These are phyloP conservation scores for Aquilaria sinensis DNA, from an alignment of 345 rosid genomes.

Conservation along the genomic window DNA sequence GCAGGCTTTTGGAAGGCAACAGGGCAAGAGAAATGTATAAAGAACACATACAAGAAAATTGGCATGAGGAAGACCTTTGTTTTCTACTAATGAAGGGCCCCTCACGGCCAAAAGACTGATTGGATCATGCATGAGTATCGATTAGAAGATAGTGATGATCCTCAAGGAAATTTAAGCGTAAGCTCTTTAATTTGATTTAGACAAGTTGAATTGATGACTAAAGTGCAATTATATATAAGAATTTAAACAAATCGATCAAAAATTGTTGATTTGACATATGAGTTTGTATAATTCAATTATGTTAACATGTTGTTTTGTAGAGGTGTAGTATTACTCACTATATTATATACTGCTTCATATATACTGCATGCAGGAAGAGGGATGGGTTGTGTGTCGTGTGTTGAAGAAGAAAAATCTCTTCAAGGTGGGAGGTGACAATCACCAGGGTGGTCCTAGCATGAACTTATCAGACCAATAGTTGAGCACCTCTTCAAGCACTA, in stretches of 20 bases:
- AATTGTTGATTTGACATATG: too few species aligned
- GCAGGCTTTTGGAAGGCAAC: conserved; percentile 99
- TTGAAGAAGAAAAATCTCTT: conserved; percentile 85
- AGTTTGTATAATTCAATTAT: too few species aligned
- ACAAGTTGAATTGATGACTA: too few species aligned
- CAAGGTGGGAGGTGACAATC: conserved; percentile 39
- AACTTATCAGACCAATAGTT: conserved; percentile 51
- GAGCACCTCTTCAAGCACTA: conserved; percentile 28
- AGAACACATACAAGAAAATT: conserved; percentile 71
- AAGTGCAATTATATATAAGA: too few species aligned
- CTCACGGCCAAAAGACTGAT: conserved; percentile 91
- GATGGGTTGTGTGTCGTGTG: conserved; percentile 93
- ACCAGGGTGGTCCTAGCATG: conserved; percentile 45
- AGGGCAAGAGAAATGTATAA: conserved; percentile 84
- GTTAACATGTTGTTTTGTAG: too few species aligned
- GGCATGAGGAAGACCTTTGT: conserved; percentile 99
- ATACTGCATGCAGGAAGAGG: conserved; percentile 68
- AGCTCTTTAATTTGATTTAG: conserved; percentile 10
- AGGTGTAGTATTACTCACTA: not conserved
- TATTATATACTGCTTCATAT: not conserved
- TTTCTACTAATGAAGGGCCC: conserved; percentile 92
- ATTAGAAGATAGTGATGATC: conserved; percentile 73
- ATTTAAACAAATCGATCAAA: too few species aligned
- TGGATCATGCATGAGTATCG: conserved; percentile 99
- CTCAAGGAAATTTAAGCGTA: conserved; percentile 44